phyloP scores from a whole-genome alignment of 2,329 filamentous ascomycete genomes.

The Mollisia scopiformis region DNA sequence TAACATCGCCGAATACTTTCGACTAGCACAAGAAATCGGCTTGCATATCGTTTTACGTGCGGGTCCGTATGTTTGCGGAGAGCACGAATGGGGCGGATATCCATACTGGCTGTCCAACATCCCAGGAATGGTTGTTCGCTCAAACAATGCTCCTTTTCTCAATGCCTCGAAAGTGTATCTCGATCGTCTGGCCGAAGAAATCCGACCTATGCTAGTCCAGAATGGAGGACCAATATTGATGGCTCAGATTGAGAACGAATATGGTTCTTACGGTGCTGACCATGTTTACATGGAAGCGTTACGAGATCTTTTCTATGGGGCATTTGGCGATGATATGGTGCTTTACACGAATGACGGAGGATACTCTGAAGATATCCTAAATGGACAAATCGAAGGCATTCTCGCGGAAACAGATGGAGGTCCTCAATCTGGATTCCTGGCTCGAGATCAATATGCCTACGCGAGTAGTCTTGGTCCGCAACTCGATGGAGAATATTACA shows the following conservation, averaged over 20 bases:
- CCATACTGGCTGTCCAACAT: constrained; percentile 46
- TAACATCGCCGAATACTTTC: constrained; percentile 52
- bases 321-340: constrained; percentile 42
- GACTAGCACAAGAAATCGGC: constrained; percentile 48
- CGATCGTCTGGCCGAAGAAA: constrained; percentile 44
- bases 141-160: constrained; percentile 45
- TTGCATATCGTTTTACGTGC: constrained; percentile 50
- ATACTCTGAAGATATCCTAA: constrained; percentile 45
- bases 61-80: constrained; percentile 52
- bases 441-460: constrained; percentile 46
- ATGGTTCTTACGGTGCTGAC: constrained; percentile 50
- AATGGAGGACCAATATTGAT: constrained; percentile 51
- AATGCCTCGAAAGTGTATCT: constrained; percentile 49
- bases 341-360: constrained; percentile 55
- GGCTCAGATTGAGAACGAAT: constrained; percentile 55
- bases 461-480: constrained; percentile 46
- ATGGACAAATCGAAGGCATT: constrained; percentile 46
- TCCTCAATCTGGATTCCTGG: constrained; percentile 42
- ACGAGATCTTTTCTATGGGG: constrained; percentile 44
- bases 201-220: constrained; percentile 48
- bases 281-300: constrained; percentile 47
- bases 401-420: constrained; percentile 51
- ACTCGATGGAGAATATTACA: constrained; percentile 54
- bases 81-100: constrained; percentile 48
- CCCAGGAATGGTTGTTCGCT: constrained; percentile 43